Percentiles rank a stretch among this genome's conserved stretches.
Evolutionary conservation across 2,329 filamentous ascomycete species (phyloP).

Genomic region (Fusarium hainanense): DNA sequence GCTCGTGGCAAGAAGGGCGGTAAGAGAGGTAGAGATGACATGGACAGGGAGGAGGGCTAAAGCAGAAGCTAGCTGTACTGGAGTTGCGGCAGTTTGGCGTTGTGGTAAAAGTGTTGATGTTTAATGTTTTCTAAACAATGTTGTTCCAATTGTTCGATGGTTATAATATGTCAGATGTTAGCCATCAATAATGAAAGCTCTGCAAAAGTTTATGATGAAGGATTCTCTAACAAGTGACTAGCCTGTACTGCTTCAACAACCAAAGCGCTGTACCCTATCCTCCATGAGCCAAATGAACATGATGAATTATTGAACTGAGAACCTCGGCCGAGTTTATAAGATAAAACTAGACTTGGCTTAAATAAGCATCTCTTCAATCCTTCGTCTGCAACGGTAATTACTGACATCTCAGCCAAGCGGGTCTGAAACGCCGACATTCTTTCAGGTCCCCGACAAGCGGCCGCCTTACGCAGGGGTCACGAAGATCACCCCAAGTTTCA

Average conservation of each 20-base stretch:
- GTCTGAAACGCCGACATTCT: slow-evolving; percentile 14
- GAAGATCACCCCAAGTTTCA: slow-evolving; percentile 25
- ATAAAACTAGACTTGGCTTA: not conserved
- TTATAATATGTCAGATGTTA: not conserved
- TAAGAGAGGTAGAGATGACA: slow-evolving; percentile 64
- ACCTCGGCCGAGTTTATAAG: not conserved
- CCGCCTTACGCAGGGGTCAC: slow-evolving; percentile 23
- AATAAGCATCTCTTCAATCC: not conserved
- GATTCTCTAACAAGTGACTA: not conserved
- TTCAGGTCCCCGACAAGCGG: slow-evolving; percentile 21
- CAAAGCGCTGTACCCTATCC: not conserved
- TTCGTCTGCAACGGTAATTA: not conserved
- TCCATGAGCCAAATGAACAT: not conserved
- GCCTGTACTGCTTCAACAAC: not conserved
- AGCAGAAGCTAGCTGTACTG: slow-evolving; percentile 7
- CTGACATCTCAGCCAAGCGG: not conserved
- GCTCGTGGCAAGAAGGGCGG: slow-evolving; percentile 59
- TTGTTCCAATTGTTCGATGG: slow-evolving; percentile 10
- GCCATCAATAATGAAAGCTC: not conserved
- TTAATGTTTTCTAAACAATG: slow-evolving; percentile 3
- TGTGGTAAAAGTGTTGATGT: slow-evolving; percentile 28
- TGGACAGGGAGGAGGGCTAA: slow-evolving; percentile 81
- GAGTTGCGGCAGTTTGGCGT: slow-evolving; percentile 29
- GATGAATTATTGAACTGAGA: not conserved
- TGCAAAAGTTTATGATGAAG: not conserved